A percentile compares a stretch with the other conserved stretches of the same genome.
phyloP scores from a whole-genome alignment of 2,329 filamentous ascomycete species.

The Microthyrium microscopicum region DNA sequence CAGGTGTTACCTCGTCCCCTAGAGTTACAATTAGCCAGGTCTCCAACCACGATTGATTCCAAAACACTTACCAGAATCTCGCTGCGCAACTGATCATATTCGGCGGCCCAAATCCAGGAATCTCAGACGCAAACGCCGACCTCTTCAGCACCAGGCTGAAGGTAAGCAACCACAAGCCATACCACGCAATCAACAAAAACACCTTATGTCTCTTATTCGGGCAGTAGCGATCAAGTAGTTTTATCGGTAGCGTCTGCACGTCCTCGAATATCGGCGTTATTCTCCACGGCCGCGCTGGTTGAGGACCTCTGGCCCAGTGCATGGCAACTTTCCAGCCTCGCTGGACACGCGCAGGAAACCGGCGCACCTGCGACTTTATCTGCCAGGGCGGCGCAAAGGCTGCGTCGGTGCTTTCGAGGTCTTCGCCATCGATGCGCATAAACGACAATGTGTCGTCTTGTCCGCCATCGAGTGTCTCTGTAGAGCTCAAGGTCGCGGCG shows the following conservation, averaged over 20 bases:
- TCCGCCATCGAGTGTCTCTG: constrained; percentile 6
- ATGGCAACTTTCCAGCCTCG: constrained; percentile 20
- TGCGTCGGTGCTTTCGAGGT: not conserved
- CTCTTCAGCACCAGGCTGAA: constrained; percentile 54
- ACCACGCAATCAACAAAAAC: constrained; percentile 41
- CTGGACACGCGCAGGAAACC: constrained; percentile 37
- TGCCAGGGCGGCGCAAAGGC: constrained; percentile 6
- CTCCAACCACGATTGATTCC: constrained; percentile 16
- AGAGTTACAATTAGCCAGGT: constrained; percentile 2
- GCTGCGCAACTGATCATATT: constrained; percentile 48
- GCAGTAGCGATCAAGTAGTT: constrained; percentile 44
- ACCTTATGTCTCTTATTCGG: constrained; percentile 42
- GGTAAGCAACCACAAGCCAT: constrained; percentile 49
- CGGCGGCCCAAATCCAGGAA: constrained; percentile 51
- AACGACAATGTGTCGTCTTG: constrained; percentile 7
- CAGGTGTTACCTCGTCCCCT: constrained; percentile 48
- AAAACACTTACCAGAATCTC: constrained; percentile 47
- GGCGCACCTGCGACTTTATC: constrained; percentile 6
- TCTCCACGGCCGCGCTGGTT: constrained; percentile 30
- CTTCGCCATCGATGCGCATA: constrained; percentile 6
- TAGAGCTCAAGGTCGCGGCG: constrained; percentile 5
- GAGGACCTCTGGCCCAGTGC: constrained; percentile 32
- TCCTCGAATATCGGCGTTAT: constrained; percentile 41
- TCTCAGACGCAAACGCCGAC: constrained; percentile 41
- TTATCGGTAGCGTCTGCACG: constrained; percentile 50